Evolutionary conservation across 371 early-diverging fungal species (phyloP).

Genomic region (Mucor mucedo): DNA sequence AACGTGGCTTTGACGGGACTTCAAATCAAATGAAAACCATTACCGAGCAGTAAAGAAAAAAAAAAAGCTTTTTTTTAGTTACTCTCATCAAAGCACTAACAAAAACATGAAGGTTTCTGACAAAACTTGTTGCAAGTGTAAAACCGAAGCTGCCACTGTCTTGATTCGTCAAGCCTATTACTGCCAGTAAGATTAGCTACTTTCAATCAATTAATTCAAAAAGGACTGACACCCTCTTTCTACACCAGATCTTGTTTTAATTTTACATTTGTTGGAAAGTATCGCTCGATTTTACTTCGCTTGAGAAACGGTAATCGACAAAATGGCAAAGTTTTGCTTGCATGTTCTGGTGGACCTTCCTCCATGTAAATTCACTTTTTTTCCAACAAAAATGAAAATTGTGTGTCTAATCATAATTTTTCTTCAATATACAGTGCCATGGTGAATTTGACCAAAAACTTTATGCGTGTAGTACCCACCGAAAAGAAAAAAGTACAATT

Average conservation of each 20-base stretch:
- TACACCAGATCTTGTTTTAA: conserved; percentile 62
- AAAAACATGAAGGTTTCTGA: conserved; percentile 2
- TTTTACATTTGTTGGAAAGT: conserved; percentile 67
- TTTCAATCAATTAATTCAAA: neutral
- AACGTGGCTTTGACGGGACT: no score
- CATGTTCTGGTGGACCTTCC: conserved; percentile 86
- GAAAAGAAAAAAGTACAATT: conserved; percentile 58
- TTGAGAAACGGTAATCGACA: conserved; percentile 33
- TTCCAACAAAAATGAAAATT: neutral
- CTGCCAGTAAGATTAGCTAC: conserved; percentile 65
- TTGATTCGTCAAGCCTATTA: conserved; percentile 74
- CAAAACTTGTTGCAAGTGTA: conserved; percentile 77
- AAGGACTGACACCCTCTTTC: neutral
- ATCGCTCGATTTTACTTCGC: conserved; percentile 60
- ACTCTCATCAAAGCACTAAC: no score
- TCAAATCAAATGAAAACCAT: no score
- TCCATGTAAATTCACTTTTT: conserved; percentile 63
- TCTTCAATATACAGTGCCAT: conserved; percentile 47
- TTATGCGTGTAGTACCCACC: conserved; percentile 53
- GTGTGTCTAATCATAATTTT: neutral
- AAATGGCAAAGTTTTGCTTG: conserved; percentile 67
- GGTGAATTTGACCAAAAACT: conserved; percentile 64
- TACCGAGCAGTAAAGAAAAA: no score
- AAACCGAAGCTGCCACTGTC: conserved; percentile 64
- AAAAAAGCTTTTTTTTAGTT: no score